Evolutionary conservation across 1,284 basidiomycete genomes (phyloP).

Genomic region (Salmacisia buchloeana): DNA sequence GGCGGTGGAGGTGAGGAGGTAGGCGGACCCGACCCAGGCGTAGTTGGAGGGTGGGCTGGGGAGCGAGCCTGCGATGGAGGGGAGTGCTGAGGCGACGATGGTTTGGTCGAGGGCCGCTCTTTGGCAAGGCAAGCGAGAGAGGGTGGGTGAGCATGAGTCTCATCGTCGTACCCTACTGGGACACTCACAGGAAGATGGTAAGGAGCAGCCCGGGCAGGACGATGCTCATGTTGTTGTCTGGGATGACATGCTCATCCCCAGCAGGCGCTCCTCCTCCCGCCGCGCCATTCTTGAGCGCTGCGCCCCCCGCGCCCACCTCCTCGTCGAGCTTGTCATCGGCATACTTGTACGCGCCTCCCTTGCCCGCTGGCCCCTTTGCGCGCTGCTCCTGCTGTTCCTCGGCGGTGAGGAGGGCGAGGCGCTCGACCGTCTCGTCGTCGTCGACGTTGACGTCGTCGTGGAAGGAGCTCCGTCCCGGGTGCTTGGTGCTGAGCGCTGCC

Average conservation of each 20-base stretch:
- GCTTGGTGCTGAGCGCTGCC: too few relatives aligned
- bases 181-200: slow-evolving; percentile 19
- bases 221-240: slow-evolving; percentile 38
- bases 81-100: slow-evolving; percentile 49
- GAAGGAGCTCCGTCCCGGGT: too few relatives aligned
- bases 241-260: slow-evolving; percentile 19
- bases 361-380: too few relatives aligned
- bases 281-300: too few relatives aligned
- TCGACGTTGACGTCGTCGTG: too few relatives aligned
- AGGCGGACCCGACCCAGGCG: slow-evolving; percentile 53
- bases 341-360: not conserved
- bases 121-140: not conserved
- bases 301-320: not conserved
- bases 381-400: not conserved
- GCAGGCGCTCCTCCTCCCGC: not conserved
- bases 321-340: not conserved
- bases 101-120: slow-evolving; percentile 48
- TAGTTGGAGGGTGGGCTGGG: slow-evolving; percentile 30
- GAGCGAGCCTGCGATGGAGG: slow-evolving; percentile 36
- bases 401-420: not conserved
- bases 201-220: slow-evolving; percentile 37
- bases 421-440: slow-evolving; percentile 1
- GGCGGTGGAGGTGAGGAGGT: slow-evolving; percentile 52
- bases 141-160: not conserved
- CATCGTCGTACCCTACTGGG: not conserved